Evolutionary conservation across 192 early-diverging fungal species (phyloP), one percentile per base, ranked within the genome.

Genomic region (Coemansia aciculifera): DNA sequence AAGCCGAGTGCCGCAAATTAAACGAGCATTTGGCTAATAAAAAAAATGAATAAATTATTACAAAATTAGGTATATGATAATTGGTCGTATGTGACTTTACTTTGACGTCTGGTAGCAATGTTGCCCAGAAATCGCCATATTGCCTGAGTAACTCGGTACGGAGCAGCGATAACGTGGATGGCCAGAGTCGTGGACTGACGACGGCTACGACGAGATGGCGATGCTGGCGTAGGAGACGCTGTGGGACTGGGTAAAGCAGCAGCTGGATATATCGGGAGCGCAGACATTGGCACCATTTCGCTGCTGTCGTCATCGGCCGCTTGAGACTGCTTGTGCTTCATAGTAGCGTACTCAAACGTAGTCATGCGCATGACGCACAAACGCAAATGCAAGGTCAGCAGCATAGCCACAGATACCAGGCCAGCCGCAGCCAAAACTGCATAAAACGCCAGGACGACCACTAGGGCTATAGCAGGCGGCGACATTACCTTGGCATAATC

Each of bases 1-100:
- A 93, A 59, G 77, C 89, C 9, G 81, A 86, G 72, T 94, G 93
- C 72, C 71, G 87, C 31, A 75, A 79, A 24, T 90, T 91, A 7
- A 93, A 91, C 69, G 37, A 65, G 8, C 93, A 95, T 39, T 7
- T 74, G 12, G n/a, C 40, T n/a, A 52, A 51, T 19, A 42, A 34
- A 37, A 57, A 19, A 11, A 5, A 43, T 34, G 0, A 38, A 32
- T 40, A 12, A 23, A 31, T 23, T 63, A 43, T 39, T 27, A 27
- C 27, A 27, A 27, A 27, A 42, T 40, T 40, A 24, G 15, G 36
- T 24, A 29, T 60, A n/a, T 19, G 23, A 32, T 31, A 56, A 31
- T 56, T 56, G 52, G 27, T 56, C 52, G 27, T 56, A 56, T 31
- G 23, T 17, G 24, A 15, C 24, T 31, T 31, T 56, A 24, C 24